phyloP scores from a whole-genome alignment of 129 eudicot genomes.

The Flaveria ramosissima region DNA sequence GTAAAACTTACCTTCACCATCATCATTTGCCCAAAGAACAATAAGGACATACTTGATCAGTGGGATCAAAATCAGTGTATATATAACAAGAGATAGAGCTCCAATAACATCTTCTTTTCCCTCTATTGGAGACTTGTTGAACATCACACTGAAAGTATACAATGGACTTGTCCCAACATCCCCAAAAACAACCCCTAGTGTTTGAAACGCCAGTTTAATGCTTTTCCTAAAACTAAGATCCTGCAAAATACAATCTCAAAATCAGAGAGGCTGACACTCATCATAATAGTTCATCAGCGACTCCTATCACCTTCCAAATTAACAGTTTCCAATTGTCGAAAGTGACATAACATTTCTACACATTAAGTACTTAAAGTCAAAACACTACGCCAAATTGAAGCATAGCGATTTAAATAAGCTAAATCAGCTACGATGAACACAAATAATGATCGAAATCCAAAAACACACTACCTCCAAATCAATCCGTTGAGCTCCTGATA shows the following conservation, averaged over 20 bases:
- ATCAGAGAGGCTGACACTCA: neutral
- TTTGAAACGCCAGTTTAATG: conserved; percentile 68
- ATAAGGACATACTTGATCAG: conserved; percentile 75
- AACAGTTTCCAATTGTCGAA: neutral
- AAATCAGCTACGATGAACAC: conserved; percentile 3
- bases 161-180: conserved; percentile 96
- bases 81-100: conserved; percentile 89
- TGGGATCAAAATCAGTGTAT: conserved; percentile 76
- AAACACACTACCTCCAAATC: conserved; percentile 40
- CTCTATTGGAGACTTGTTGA: conserved; percentile 82
- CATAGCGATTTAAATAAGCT: neutral
- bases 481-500: conserved; percentile 37
- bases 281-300: neutral
- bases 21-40: conserved; percentile 94
- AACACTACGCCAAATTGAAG: neutral
- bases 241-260: conserved; percentile 47
- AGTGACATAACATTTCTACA: neutral
- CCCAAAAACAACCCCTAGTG: conserved; percentile 97
- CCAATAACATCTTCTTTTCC: conserved; percentile 91
- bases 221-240: conserved; percentile 57
- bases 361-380: neutral
- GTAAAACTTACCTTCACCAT: conserved; percentile 77
- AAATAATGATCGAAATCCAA: no score
- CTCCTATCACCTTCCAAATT: conserved; percentile 6
- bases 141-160: conserved; percentile 93